Base-by-base conservation (phyloP, 345 rosid genomes). In the Gossypium arboreum region DNA sequence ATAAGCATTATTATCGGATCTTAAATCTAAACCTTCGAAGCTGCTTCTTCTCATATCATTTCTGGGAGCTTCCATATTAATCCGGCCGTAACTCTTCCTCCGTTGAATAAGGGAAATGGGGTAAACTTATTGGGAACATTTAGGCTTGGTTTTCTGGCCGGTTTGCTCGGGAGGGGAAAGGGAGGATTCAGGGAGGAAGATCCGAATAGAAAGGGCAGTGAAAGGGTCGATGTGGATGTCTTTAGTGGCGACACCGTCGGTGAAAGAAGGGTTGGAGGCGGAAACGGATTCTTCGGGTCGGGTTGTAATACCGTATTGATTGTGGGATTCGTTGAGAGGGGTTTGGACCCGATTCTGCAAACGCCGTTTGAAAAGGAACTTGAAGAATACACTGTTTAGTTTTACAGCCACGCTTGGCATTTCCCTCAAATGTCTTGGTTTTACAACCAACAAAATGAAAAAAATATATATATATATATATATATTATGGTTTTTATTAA, bases 191-290 rank as follows among this genome's bases (percentile, higher is more conserved):
- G 99, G 96, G 4, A 95, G 93, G 77, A 95, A 95, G 80, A 93
- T 93, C 75, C 99, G 94, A 50, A 93, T 78, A 44, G 96, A 79
- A 43, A 95, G 89, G 48, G 96, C 89, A 41, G 96, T 90, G 44
- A 88, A 84, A 18, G 99, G 90, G 83, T 91, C 96, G 84, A 93
- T 91, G 75, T 95, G 98, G 82, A 95, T 91, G 74, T 95, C 99
- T 84, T 90, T 93, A 51, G 99, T 93, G 45, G 98, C 98, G 58
- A 93, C 96, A 59, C 63, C 39, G 11, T 59, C 39, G 34, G 39
- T 59, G 63, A 95, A 91, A 20, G 87, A 81, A 22, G 99, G 97
- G 68, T 90, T 91, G 54, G 91, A 73, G 20, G 98, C 81, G 54
- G 88, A 76, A 12, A 86, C 91, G 43, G 98, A 81, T 77, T 93